A percentile compares a stretch with the other conserved stretches of the same genome.
Conservation (phyloP, 345 rosid species). For the Geranium rotundifolium region DNA sequence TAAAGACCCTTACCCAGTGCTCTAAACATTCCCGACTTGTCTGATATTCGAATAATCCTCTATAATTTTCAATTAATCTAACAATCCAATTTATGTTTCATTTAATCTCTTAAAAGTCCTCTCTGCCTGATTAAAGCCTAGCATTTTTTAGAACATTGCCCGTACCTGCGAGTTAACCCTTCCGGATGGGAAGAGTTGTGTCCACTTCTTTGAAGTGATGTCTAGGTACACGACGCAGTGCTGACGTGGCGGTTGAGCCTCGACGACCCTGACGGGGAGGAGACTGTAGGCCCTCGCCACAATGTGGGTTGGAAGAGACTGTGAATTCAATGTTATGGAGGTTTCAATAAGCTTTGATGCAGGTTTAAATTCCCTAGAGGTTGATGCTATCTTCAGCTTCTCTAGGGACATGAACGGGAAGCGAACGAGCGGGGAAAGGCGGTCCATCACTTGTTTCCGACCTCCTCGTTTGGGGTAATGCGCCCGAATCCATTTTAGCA, state of each 20-base stretch:
- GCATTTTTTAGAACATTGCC: too few relatives aligned
- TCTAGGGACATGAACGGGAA: conserved; percentile 54
- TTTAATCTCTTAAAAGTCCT: too few relatives aligned
- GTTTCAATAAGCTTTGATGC: conserved; percentile 41
- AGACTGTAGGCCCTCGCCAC: background rate
- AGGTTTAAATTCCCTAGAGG: conserved; percentile 27
- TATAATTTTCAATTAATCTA: too few relatives aligned
- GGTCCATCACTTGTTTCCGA: conserved; percentile 34
- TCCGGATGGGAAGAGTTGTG: background rate
- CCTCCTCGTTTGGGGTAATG: conserved; percentile 51
- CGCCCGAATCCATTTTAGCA: conserved; percentile 42
- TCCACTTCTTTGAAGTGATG: background rate
- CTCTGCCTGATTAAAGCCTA: too few relatives aligned
- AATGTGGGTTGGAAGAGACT: conserved; percentile 1
- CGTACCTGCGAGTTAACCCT: background rate
- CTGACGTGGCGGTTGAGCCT: background rate
- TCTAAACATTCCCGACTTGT: too few relatives aligned
- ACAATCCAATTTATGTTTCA: too few relatives aligned
- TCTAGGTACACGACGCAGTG: conserved; percentile 1
- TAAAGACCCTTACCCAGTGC: too few relatives aligned
- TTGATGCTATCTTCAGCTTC: conserved; percentile 48
- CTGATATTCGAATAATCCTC: too few relatives aligned
- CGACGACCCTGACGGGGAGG: background rate
- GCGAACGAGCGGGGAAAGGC: conserved; percentile 41
- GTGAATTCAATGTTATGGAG: too few relatives aligned